Evolutionary conservation across 176 grass and related monocot genomes (phyloP).

Genomic region (Poa pratensis): DNA sequence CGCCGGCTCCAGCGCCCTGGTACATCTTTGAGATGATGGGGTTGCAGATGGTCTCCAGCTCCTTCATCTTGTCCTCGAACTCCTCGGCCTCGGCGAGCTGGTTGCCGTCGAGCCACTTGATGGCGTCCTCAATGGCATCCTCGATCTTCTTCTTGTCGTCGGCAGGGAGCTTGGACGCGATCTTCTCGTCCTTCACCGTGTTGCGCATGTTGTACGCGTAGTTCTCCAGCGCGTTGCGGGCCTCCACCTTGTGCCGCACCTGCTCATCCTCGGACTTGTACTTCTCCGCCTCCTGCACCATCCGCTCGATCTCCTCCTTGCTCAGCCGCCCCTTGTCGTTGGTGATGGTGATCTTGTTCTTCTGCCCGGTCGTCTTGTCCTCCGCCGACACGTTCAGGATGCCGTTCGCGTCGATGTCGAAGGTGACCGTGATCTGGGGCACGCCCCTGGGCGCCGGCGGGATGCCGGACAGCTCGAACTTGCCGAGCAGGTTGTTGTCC

Average conservation of each 20-base stretch:
- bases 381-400: slow-evolving; percentile 79
- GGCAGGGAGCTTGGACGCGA: slow-evolving; percentile 48
- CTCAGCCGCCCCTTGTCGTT: slow-evolving; percentile 84
- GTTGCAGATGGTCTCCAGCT: slow-evolving; percentile 75
- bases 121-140: slow-evolving; percentile 60
- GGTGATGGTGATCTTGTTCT: slow-evolving; percentile 90
- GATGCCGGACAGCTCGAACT: slow-evolving; percentile 81
- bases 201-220: slow-evolving; percentile 88
- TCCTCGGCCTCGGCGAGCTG: slow-evolving; percentile 82
- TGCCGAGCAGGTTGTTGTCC: slow-evolving; percentile 81
- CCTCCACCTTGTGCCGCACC: slow-evolving; percentile 65
- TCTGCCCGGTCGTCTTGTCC: slow-evolving; percentile 78
- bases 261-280: slow-evolving; percentile 81
- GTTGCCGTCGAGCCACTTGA: slow-evolving; percentile 82
- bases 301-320: slow-evolving; percentile 87
- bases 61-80: slow-evolving; percentile 83
- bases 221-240: slow-evolving; percentile 79
- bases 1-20: slow-evolving; percentile 42
- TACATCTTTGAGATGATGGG: slow-evolving; percentile 84
- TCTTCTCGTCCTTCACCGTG: slow-evolving; percentile 67
- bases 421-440: slow-evolving; percentile 74
- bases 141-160: slow-evolving; percentile 82
- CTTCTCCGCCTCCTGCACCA: slow-evolving; percentile 76
- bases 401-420: slow-evolving; percentile 84
- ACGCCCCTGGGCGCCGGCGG: slow-evolving; percentile 67